Evolutionary conservation across 2,329 filamentous ascomycete species (phyloP), one percentile per base, ranked within the genome.

Genomic region (Claviceps sp.): DNA sequence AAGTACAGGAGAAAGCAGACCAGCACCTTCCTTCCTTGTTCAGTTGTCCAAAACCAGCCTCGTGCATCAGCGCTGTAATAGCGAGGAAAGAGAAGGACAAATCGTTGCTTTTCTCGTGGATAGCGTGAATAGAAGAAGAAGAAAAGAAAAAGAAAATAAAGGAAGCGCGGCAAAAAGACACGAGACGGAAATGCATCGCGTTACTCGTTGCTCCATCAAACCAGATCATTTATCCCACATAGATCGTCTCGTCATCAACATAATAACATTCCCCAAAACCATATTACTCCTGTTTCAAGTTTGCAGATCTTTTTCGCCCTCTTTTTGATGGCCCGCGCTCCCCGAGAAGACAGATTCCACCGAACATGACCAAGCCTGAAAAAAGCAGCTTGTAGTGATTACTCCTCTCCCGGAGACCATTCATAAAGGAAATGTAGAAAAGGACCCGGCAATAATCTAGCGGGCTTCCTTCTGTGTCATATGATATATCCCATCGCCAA

Each of bases 401-500:
- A 11, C 29, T 34, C 29, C 29, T 34, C 29, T 34, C 29, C 29
- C 29, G 9, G 29, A 34, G 29, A 34, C 9, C 29, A 4, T 34
- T 16, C n/a, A 16, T 23, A n/a, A 45, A 8, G 26, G 9, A 16
- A 45, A 22, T 17, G 42, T 46, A 36, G 13, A 50, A 52, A 45
- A 50, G 34, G 49, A 50, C 43, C 48, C 52, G 48, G 39, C 29
- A 49, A 42, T 40, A 60, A 68, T 70, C 69, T 72, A 60, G 68
- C 68, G 68, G 68, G 68, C 58, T 64, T 63, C 62, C 70, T 63
- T 70, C 56, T 69, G 50, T 51, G 14, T 65, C 56, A 56, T n/a
- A n/a, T n/a, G n/a, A n/a, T n/a, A n/a, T 58, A 34, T 54, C 62
- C 65, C 59, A 64, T 59, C 9, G 56, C 64, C 60, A 61, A 62